Evolutionary conservation across 2,329 filamentous ascomycete species (phyloP).

Genomic region (Bertia moriformis): DNA sequence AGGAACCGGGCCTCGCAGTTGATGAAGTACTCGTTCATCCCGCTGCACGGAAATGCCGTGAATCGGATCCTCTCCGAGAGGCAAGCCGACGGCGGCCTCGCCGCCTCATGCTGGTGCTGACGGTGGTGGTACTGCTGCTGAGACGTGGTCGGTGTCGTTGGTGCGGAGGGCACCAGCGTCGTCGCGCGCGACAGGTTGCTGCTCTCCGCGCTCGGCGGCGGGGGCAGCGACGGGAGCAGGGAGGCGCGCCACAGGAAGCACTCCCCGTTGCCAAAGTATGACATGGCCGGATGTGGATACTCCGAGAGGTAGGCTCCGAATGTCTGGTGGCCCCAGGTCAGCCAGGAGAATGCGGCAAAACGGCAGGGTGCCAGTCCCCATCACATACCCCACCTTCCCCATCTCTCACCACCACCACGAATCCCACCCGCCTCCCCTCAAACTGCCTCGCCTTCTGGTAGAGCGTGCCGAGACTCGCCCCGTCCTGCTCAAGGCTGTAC

Average conservation of each 20-base stretch:
- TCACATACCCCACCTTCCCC: conserved; percentile 53
- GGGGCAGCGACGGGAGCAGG: conserved; percentile 51
- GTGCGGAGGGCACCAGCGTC: conserved; percentile 23
- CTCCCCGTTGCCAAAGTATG: conserved; percentile 92
- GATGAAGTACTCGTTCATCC: conserved; percentile 92
- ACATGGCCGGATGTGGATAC: conserved; percentile 61
- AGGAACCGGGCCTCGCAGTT: conserved; percentile 77
- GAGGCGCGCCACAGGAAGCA: conserved; percentile 82
- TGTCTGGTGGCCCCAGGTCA: conserved; percentile 25
- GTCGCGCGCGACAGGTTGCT: conserved; percentile 46
- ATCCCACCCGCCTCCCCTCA: conserved; percentile 61
- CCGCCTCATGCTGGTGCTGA: conserved; percentile 2
- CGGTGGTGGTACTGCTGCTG: background rate
- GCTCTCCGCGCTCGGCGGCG: conserved; percentile 54
- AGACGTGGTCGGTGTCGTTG: conserved; percentile 8
- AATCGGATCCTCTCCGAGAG: conserved; percentile 69
- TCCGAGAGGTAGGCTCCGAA: conserved; percentile 95
- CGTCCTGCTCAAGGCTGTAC: conserved; percentile 86
- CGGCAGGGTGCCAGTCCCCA: background rate
- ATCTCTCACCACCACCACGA: conserved; percentile 78
- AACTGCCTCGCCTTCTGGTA: conserved; percentile 66
- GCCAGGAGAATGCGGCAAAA: background rate
- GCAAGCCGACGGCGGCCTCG: conserved; percentile 12
- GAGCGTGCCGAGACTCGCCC: conserved; percentile 71
- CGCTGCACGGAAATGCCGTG: conserved; percentile 92